These are phyloP conservation scores for Neurospora tetraspora DNA, from an alignment of 495 filamentous ascomycete species.

Conservation along the genomic window DNA sequence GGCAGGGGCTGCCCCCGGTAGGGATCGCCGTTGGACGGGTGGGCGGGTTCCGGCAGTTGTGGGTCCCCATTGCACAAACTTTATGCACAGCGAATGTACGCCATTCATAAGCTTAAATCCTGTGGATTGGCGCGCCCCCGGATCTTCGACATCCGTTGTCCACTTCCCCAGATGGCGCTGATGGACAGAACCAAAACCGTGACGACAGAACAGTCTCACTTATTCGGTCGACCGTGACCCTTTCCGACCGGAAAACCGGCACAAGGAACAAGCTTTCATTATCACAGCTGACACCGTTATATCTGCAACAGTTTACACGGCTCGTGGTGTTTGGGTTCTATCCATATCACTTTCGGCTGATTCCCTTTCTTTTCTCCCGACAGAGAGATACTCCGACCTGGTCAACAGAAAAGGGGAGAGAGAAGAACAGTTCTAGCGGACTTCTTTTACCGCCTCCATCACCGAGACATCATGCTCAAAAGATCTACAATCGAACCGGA, in stretches of 20 bases:
- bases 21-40: background rate
- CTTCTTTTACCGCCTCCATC: background rate
- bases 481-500: background rate
- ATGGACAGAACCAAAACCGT: background rate
- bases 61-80: background rate
- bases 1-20: background rate
- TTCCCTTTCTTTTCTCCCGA: background rate
- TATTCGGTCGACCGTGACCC: background rate
- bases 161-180: background rate
- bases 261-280: background rate
- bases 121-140: background rate
- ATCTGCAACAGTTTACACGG: too few species aligned
- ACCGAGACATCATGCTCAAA: background rate
- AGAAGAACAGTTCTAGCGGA: background rate
- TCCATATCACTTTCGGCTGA: background rate
- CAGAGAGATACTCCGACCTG: background rate
- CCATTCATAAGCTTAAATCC: background rate
- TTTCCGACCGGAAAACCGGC: background rate
- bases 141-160: background rate
- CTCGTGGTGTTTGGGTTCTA: background rate
- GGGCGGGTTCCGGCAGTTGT: background rate
- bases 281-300: background rate
- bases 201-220: background rate
- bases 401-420: background rate
- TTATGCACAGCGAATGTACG: background rate